Base-by-base conservation (phyloP, 495 filamentous ascomycete genomes). In the Haplographium delicatum region DNA sequence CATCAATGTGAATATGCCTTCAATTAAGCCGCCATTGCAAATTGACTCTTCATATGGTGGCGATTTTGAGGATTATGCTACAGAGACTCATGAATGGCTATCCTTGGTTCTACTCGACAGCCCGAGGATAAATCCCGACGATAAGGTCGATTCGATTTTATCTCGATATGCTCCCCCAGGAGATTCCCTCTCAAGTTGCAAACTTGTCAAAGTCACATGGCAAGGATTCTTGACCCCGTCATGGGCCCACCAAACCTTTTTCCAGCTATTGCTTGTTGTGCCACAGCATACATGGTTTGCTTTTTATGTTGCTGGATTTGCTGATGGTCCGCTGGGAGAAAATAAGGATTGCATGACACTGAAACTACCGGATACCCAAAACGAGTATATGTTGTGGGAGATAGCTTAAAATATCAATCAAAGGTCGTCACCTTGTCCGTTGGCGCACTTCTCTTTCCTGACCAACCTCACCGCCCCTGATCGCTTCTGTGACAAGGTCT, bases 21-120 rank as follows among this genome's bases (percentile, higher is more conserved):
- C 62, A 0, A 59, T 88, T 15, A 61, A 72, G 48, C 59, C 72
- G 10, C 64, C 68, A 7, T 42, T 65, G 5, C 62, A 71, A 16
- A 54, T 69, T 10, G 56, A 69, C 26, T 57, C 68, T 0, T 55
- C 71, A 13, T 66, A 63, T 22, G 61, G 65, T 19, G 73, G 74
- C 4, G 75, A 79, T 4, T 64, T 87, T 6, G 74, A 82, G 52
- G 75, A 83, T 13, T 78, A 76, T 56, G 77, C 80, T 24, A 73
- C 76, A 2, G 79, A 84, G 11, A 58, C 88, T 9, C 82, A 88
- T 23, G 93, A 98, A 66, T 98, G 90, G 88, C 68, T 96, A 2
- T 83, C 84, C 20, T 71, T 98, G 45, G 69, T 86, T 9, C 73
- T 78, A 10, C 75, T 91, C 2, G 63, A 74, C 11, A 94, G 89